Evolutionary conservation across 179 eudicot species (phyloP).

Genomic region (Corrigiola litoralis): DNA sequence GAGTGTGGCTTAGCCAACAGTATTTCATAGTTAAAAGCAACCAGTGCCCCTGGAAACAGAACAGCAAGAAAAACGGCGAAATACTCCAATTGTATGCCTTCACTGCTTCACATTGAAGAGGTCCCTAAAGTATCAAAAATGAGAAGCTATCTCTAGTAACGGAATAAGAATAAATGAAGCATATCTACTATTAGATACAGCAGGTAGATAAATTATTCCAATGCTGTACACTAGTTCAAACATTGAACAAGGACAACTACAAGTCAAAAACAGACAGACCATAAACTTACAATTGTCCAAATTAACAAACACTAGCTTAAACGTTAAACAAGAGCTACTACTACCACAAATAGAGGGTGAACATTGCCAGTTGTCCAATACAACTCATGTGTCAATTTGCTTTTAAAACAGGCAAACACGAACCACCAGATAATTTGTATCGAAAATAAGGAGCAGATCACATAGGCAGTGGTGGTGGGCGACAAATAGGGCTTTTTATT

Average conservation of each 20-base stretch:
- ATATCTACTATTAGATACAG: background rate
- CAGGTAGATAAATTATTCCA: background rate
- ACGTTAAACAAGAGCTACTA: too few relatives aligned
- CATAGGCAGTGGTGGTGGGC: too few relatives aligned
- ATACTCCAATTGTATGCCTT: slow-evolving; percentile 82
- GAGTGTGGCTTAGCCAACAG: slow-evolving; percentile 52
- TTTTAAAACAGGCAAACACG: too few relatives aligned
- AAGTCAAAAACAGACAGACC: background rate
- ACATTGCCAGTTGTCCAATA: too few relatives aligned
- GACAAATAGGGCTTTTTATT: too few relatives aligned
- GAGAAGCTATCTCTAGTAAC: slow-evolving; percentile 29
- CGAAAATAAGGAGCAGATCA: too few relatives aligned
- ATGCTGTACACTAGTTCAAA: background rate
- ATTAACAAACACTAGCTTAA: too few relatives aligned
- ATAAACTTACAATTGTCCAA: too few relatives aligned
- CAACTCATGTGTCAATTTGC: too few relatives aligned
- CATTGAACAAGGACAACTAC: background rate
- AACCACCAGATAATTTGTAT: too few relatives aligned
- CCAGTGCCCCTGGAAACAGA: slow-evolving; percentile 91
- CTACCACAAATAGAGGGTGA: too few relatives aligned
- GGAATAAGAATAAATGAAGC: background rate
- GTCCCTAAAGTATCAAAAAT: slow-evolving; percentile 41
- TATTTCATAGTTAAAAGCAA: slow-evolving; percentile 68
- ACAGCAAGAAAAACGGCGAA: slow-evolving; percentile 73
- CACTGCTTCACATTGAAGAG: slow-evolving; percentile 56